A percentile compares a stretch with the other conserved stretches of the same genome.
These are phyloP conservation scores for Caloboletus inedulis DNA, from an alignment of 1,284 basidiomycete genomes.

Conservation along the genomic window DNA sequence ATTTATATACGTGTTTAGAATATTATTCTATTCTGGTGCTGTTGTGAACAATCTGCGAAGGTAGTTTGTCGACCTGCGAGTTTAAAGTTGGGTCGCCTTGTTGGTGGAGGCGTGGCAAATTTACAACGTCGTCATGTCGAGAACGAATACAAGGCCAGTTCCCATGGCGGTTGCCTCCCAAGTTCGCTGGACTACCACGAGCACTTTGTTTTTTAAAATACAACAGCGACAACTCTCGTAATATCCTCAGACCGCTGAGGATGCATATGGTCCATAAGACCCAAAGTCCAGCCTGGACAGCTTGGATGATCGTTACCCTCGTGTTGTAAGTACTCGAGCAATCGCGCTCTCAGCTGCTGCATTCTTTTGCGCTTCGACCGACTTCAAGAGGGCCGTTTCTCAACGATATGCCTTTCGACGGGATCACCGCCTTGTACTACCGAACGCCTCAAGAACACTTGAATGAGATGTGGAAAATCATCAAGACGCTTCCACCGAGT, in stretches of 20 bases:
- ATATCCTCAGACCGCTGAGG: neutral
- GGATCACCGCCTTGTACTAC: constrained; percentile 16
- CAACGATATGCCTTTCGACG: constrained; percentile 15
- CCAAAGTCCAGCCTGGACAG: neutral
- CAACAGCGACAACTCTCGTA: constrained; percentile 8
- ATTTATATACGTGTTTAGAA: neutral
- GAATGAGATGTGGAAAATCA: constrained; percentile 30
- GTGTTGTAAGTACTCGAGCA: neutral
- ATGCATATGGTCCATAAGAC: neutral
- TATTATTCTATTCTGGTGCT: neutral
- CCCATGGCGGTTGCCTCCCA: too few relatives aligned
- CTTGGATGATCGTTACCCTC: neutral
- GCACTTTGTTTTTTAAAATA: constrained; percentile 16
- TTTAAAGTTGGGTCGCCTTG: too few relatives aligned
- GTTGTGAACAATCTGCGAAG: neutral
- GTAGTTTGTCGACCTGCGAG: neutral
- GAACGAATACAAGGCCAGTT: neutral
- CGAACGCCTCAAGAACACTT: constrained; percentile 30
- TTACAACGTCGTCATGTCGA: too few relatives aligned
- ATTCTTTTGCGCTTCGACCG: neutral
- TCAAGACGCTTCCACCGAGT: constrained; percentile 15
- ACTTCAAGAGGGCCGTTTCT: neutral
- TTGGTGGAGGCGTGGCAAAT: too few relatives aligned
- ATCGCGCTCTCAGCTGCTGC: neutral
- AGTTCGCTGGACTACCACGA: constrained; percentile 9